phyloP scores from a whole-genome alignment of 208 protist genomes.

The Wallacemonas sp. region DNA sequence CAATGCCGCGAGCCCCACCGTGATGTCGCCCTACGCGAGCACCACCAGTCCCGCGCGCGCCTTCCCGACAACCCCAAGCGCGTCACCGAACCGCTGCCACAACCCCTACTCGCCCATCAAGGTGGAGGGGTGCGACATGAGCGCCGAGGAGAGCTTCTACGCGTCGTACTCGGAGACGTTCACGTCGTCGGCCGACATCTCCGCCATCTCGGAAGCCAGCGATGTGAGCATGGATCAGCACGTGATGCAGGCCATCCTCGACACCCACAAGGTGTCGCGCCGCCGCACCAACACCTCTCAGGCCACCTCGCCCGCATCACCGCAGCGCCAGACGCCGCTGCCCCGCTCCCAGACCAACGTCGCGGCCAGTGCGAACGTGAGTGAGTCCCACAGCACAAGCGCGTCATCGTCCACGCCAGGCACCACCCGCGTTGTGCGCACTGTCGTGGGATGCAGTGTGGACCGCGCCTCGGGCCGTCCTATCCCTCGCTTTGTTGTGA shows the following conservation, averaged over 20 bases:
- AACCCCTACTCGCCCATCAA: constrained; percentile 64
- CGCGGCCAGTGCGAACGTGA: constrained; percentile 2
- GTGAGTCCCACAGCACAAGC: constrained; percentile 7
- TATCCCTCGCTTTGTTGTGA: constrained; percentile 22
- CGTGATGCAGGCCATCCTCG: not conserved
- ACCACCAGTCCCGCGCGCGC: not conserved
- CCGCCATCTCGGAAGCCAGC: constrained; percentile 13
- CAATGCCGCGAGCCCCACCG: not conserved
- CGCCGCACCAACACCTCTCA: not conserved
- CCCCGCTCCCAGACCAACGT: not conserved
- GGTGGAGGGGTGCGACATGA: constrained; percentile 23
- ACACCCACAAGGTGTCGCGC: not conserved
- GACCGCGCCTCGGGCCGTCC: constrained; percentile 52
- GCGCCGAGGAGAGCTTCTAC: constrained; percentile 59
- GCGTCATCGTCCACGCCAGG: not conserved
- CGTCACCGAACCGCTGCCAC: constrained; percentile 24
- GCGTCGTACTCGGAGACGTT: constrained; percentile 52
- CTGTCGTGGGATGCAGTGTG: constrained; percentile 42
- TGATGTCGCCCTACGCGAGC: not conserved
- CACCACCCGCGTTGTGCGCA: constrained; percentile 29
- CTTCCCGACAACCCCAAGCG: constrained; percentile 7
- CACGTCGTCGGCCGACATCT: constrained; percentile 13
- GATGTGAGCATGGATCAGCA: constrained; percentile 9
- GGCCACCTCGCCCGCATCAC: not conserved
- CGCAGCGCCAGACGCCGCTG: not conserved